phyloP scores from a whole-genome alignment of 192 early-diverging fungal species.

The Glomus cerebriforme region DNA sequence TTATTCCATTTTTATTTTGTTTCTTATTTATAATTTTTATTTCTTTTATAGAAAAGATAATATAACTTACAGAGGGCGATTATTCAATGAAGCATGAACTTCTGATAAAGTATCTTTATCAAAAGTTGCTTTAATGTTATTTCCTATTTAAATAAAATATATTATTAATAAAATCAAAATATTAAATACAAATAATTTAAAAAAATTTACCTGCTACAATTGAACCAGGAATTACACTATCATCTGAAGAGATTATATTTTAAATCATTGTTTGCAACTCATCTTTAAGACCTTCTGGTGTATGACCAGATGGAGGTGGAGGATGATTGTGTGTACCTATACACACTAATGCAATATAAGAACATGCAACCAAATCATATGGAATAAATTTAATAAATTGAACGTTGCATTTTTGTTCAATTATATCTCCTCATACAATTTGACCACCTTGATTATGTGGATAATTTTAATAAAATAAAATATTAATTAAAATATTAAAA shows the following conservation, averaged over 20 bases:
- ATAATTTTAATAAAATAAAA: too few relatives aligned
- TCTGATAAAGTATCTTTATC: background rate
- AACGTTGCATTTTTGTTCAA: background rate
- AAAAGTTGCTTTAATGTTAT: background rate
- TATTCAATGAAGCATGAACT: background rate
- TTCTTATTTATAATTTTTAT: too few relatives aligned
- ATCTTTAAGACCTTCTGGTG: background rate
- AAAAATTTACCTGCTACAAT: background rate
- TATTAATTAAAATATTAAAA: too few relatives aligned
- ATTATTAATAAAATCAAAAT: background rate
- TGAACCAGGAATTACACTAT: background rate
- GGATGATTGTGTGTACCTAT: background rate
- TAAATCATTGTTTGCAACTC: background rate
- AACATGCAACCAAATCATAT: background rate
- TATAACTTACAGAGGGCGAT: too few relatives aligned
- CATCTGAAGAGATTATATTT: background rate
- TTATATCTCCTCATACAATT: too few relatives aligned
- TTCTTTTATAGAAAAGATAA: too few relatives aligned
- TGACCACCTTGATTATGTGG: too few relatives aligned
- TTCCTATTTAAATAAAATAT: background rate
- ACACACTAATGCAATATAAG: background rate
- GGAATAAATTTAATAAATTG: background rate
- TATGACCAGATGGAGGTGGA: background rate
- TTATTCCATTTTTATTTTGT: too few relatives aligned
- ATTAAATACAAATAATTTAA: background rate